Evolutionary conservation across 768 basidiomycete genomes (phyloP).

Genomic region (Pleurotus djamor): DNA sequence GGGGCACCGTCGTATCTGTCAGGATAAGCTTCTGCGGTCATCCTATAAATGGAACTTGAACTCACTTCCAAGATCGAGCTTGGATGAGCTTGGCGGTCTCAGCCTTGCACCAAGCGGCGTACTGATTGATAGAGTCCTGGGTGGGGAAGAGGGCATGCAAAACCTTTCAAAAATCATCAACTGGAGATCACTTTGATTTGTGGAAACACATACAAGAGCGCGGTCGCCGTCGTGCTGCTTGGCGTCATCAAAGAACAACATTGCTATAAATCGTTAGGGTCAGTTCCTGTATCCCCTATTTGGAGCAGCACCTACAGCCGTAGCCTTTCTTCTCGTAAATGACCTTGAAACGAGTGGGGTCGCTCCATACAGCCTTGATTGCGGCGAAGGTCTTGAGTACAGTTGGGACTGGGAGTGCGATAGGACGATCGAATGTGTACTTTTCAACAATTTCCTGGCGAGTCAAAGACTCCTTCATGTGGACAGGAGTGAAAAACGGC

Average conservation of each 20-base stretch:
- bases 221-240: slow-evolving; percentile 13
- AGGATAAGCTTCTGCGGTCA: neutral
- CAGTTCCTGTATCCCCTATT: neutral
- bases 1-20: slow-evolving; percentile 19
- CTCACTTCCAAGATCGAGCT: slow-evolving; percentile 19
- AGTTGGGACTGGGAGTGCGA: slow-evolving; percentile 16
- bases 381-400: slow-evolving; percentile 28
- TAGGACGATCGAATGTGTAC: slow-evolving; percentile 27
- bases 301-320: slow-evolving; percentile 27
- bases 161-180: slow-evolving; percentile 10
- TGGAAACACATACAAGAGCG: slow-evolving; percentile 5
- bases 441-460: slow-evolving; percentile 21
- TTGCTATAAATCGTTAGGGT: slow-evolving; percentile 7
- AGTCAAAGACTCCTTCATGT: slow-evolving; percentile 28
- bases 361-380: slow-evolving; percentile 27
- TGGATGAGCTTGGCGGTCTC: slow-evolving; percentile 17
- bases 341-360: slow-evolving; percentile 24
- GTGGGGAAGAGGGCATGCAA: slow-evolving; percentile 26
- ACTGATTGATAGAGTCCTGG: slow-evolving; percentile 15
- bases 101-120: slow-evolving; percentile 22
- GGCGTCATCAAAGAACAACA: slow-evolving; percentile 9
- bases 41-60: neutral
- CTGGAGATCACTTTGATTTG: neutral
- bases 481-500: slow-evolving; percentile 61
- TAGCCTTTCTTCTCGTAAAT: slow-evolving; percentile 24